Conservation (phyloP, 164 flowering plant species). For the Santalum album region DNA sequence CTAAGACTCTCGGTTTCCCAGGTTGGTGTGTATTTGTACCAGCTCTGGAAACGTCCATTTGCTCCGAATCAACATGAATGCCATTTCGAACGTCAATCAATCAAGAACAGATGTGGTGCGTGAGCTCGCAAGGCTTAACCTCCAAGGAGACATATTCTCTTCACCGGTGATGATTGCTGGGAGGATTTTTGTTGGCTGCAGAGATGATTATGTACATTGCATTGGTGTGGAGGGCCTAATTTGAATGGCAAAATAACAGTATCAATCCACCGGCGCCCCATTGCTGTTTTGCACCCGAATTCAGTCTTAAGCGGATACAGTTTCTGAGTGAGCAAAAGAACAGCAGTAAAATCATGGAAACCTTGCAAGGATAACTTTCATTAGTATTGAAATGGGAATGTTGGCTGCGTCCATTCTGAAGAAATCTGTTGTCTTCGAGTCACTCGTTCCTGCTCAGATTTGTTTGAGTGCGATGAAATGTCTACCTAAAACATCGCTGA, state of each 20-base stretch:
- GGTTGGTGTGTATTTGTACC: slow-evolving; percentile 72
- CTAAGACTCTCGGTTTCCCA: slow-evolving; percentile 17
- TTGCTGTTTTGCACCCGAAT: too few species aligned
- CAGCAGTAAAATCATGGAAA: too few species aligned
- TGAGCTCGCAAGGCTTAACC: slow-evolving; percentile 50
- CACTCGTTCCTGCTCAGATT: too few species aligned
- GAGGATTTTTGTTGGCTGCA: slow-evolving; percentile 76
- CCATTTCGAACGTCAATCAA: slow-evolving; percentile 7
- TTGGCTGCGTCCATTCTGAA: too few species aligned
- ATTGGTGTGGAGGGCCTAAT: slow-evolving; percentile 17
- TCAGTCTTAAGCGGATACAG: too few species aligned
- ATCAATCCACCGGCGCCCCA: too few species aligned
- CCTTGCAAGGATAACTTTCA: too few species aligned
- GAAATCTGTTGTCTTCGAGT: too few species aligned
- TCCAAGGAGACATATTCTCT: slow-evolving; percentile 68
- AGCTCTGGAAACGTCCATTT: slow-evolving; percentile 61
- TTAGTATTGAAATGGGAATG: too few species aligned
- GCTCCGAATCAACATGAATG: slow-evolving; percentile 30
- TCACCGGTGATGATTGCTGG: slow-evolving; percentile 92
- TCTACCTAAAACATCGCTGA: too few species aligned
- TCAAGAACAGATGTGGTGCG: slow-evolving; percentile 24
- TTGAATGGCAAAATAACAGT: neutral
- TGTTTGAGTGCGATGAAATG: too few species aligned
- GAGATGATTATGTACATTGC: slow-evolving; percentile 76
- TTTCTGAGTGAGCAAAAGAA: too few species aligned